These are phyloP conservation scores for Aspergillus steynii DNA, from an alignment of 495 filamentous ascomycete species.

Conservation along the genomic window DNA sequence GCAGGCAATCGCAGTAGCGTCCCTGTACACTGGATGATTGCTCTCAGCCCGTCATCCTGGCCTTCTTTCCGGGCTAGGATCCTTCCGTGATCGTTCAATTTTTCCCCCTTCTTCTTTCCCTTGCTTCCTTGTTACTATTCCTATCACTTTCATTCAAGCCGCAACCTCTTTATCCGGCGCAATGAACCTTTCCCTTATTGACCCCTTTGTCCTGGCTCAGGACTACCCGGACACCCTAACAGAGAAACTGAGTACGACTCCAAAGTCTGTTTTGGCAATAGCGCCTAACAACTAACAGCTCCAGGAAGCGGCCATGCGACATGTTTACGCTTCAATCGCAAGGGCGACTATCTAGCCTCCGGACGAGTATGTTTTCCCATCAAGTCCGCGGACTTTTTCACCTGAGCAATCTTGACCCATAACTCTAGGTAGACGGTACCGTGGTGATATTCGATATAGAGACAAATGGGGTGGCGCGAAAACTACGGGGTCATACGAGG, in stretches of 20 bases:
- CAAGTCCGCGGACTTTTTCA: background rate
- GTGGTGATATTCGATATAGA: slow-evolving; percentile 96
- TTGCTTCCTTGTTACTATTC: slow-evolving; percentile 6
- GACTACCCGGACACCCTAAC: slow-evolving; percentile 91
- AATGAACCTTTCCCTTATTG: slow-evolving; percentile 80
- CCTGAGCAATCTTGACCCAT: slow-evolving; percentile 14
- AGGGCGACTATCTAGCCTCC: slow-evolving; percentile 89
- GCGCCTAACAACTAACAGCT: slow-evolving; percentile 7
- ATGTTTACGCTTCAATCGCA: slow-evolving; percentile 85
- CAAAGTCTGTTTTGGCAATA: background rate
- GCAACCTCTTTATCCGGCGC: slow-evolving; percentile 11
- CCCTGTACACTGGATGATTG: slow-evolving; percentile 31
- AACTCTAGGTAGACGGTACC: slow-evolving; percentile 72
- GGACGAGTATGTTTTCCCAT: slow-evolving; percentile 64
- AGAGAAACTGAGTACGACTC: slow-evolving; percentile 71
- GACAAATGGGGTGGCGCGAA: slow-evolving; percentile 91
- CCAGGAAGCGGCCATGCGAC: slow-evolving; percentile 64
- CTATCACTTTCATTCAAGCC: background rate
- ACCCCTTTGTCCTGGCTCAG: slow-evolving; percentile 84
- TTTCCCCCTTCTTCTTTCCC: background rate
- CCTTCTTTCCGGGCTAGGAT: slow-evolving; percentile 33
- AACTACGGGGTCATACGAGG: slow-evolving; percentile 85
- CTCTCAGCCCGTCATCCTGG: slow-evolving; percentile 24
- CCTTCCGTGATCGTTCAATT: background rate
- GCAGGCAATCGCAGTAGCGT: slow-evolving; percentile 15